Percentiles rank a stretch among this genome's conserved stretches.
These are phyloP conservation scores for Ophiostoma quercus DNA, from an alignment of 2,329 filamentous ascomycete species.

Conservation along the genomic window DNA sequence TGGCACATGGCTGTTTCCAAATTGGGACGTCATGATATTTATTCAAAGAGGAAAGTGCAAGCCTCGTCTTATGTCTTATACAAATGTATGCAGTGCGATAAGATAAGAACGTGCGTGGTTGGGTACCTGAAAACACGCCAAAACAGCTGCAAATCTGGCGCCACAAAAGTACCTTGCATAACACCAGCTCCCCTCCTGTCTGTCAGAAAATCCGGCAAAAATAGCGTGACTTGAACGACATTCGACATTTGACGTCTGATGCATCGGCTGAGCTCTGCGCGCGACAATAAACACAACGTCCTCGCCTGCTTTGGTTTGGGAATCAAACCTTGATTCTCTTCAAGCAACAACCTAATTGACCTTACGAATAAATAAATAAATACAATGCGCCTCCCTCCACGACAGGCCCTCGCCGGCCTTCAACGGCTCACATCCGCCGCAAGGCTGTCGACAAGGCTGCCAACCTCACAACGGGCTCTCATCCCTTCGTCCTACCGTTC, in stretches of 20 bases:
- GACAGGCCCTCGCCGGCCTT: neutral
- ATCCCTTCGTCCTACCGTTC: neutral
- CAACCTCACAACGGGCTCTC: neutral
- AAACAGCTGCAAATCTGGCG: neutral
- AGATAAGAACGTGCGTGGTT: neutral
- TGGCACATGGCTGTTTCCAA: neutral
- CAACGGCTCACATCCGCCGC: neutral
- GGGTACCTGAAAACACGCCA: neutral
- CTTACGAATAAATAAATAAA: neutral
- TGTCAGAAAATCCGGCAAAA: neutral
- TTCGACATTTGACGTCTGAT: neutral
- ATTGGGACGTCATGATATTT: neutral
- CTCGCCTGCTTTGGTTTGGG: neutral
- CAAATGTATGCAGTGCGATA: neutral
- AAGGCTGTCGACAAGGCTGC: constrained; percentile 6
- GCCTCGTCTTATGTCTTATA: too few species aligned
- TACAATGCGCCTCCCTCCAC: constrained; percentile 5
- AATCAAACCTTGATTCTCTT: neutral
- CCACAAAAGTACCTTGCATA: constrained; percentile 2
- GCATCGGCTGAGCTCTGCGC: neutral
- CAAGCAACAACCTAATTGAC: neutral
- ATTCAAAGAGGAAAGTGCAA: neutral
- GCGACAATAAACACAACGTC: too few species aligned
- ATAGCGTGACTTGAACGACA: constrained; percentile 1
- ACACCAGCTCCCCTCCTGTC: constrained; percentile 5